Evolutionary conservation across 106 monocot genomes (phyloP).

Genomic region (Agapanthus africanus): DNA sequence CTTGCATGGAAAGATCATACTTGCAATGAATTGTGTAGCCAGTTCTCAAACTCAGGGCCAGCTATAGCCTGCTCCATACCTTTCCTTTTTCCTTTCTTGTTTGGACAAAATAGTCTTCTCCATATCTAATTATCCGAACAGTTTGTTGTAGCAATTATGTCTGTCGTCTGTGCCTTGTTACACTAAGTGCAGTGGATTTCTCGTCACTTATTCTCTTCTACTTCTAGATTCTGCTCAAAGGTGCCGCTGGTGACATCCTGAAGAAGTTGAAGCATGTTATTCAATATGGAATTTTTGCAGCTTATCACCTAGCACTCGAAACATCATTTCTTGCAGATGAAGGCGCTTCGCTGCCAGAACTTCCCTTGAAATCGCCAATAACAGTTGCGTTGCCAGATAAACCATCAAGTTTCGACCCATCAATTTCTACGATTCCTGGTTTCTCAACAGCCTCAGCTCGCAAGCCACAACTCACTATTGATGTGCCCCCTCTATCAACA

Average conservation of each 20-base stretch:
- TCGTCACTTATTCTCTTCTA: background rate
- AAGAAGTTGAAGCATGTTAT: slow-evolving; percentile 75
- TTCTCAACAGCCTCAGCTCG: slow-evolving; percentile 15
- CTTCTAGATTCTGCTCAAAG: slow-evolving; percentile 59
- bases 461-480: slow-evolving; percentile 13
- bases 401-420: slow-evolving; percentile 35
- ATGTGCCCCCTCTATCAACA: background rate
- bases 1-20: background rate
- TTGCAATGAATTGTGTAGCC: background rate
- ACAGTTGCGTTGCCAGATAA: slow-evolving; percentile 64
- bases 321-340: slow-evolving; percentile 82
- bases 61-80: too few species aligned
- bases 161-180: too few species aligned
- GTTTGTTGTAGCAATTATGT: too few species aligned
- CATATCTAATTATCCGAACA: too few species aligned
- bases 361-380: slow-evolving; percentile 55
- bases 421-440: slow-evolving; percentile 46
- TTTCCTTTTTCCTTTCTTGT: too few species aligned
- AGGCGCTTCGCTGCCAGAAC: slow-evolving; percentile 58
- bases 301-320: slow-evolving; percentile 69
- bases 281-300: slow-evolving; percentile 68
- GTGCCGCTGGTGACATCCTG: slow-evolving; percentile 44
- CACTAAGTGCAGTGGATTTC: background rate
- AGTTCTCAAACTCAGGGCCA: background rate
- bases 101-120: too few species aligned